Evolutionary conservation across 345 rosid genomes (phyloP).

Genomic region (Brassica napus): Da-Ae NC_063442.1:29784501-29785000

Average conservation of each 20-base stretch:
- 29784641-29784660: neutral
- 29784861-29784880: neutral
- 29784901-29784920: neutral
- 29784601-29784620: constrained; percentile 50
- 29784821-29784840: constrained; percentile 41
- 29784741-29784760: constrained; percentile 68
- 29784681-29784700: constrained; percentile 46
- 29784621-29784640: constrained; percentile 1
- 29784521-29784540: constrained; percentile 78
- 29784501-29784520: constrained; percentile 50
- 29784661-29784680: constrained; percentile 55
- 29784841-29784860: neutral
- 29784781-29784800: constrained; percentile 51
- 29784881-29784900: neutral
- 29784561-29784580: constrained; percentile 79
- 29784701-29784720: constrained; percentile 46
- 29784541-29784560: constrained; percentile 68
- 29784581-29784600: constrained; percentile 84
- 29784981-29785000: constrained; percentile 69
- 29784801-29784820: constrained; percentile 65
- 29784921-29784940: constrained; percentile 49
- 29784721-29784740: constrained; percentile 54
- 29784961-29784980: constrained; percentile 56
- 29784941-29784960: constrained; percentile 42
- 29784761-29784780: constrained; percentile 58